Conservation (phyloP, 2,329 filamentous ascomycete genomes). For the Hypoxylon sp. region DNA sequence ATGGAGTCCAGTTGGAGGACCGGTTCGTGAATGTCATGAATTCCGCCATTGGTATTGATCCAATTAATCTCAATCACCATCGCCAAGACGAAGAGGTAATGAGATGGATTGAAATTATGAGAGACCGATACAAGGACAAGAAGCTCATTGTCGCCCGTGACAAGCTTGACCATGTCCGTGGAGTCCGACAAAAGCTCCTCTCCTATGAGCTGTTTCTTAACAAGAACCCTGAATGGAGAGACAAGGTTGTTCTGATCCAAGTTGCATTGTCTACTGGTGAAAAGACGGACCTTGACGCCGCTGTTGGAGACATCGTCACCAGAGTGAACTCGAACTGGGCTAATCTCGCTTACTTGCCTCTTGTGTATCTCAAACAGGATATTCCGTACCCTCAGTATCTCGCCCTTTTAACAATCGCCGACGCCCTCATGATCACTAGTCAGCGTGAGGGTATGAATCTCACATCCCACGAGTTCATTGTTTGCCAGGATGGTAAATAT, state of each 20-base stretch:
- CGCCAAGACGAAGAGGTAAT: slow-evolving; percentile 80
- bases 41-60: slow-evolving; percentile 92
- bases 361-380: slow-evolving; percentile 95
- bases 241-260: slow-evolving; percentile 91
- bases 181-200: slow-evolving; percentile 92
- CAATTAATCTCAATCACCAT: slow-evolving; percentile 78
- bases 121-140: slow-evolving; percentile 88
- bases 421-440: slow-evolving; percentile 94
- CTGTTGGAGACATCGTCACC: slow-evolving; percentile 93
- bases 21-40: slow-evolving; percentile 91
- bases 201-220: slow-evolving; percentile 95
- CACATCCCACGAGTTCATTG: slow-evolving; percentile 93
- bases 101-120: slow-evolving; percentile 84
- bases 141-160: slow-evolving; percentile 92
- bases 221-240: slow-evolving; percentile 90
- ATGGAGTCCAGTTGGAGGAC: slow-evolving; percentile 91
- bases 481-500: slow-evolving; percentile 87
- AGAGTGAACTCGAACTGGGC: slow-evolving; percentile 93
- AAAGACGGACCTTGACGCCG: slow-evolving; percentile 87
- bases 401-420: slow-evolving; percentile 89
- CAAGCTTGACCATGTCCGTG: slow-evolving; percentile 92
- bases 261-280: slow-evolving; percentile 93
- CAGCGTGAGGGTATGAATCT: slow-evolving; percentile 98
- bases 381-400: slow-evolving; percentile 94
- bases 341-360: slow-evolving; percentile 89